Base-by-base conservation (phyloP, 176 grass and related monocot species). In the sorghum (Sorghum bicolor) region DNA sequence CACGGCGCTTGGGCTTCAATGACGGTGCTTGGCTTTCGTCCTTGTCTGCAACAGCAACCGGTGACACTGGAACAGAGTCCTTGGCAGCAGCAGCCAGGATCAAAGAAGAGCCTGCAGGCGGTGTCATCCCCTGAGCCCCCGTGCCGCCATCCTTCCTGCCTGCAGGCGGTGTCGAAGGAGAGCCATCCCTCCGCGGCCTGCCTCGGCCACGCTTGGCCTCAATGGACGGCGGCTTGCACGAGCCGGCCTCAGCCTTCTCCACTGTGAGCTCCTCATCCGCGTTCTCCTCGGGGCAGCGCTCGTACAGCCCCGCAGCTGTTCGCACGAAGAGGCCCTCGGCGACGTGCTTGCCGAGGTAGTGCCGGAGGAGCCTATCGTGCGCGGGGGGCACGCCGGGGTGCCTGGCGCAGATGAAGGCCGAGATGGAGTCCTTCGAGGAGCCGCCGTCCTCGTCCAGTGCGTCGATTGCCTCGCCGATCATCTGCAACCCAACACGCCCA, bases 281-380 rank as follows among this genome's bases (percentile, higher is more conserved):
- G 48, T 25, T 2, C 22, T 38, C 61, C 3, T 79, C 72, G 2
- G 29, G 10, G 20, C n/a, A n/a, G 80, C 9, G 29, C 48, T 76
- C 36, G 82, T 62, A 78, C 86, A 70, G 62, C 55, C 90, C 40
- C 36, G 68, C 32, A 32, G 34, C 34, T 41, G 20, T 17, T 80
- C 48, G 14, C 61, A 60, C 25, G 82, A 91, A 76, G 55, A 79
- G 12, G 47, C 82, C 87, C 45, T 89, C 87, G 61, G 76, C 82
- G 58, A 89, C 58, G 82, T 89, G 90, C 70, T 87, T 89, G 80
- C n/a, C 26, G 70, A 92, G 80, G 70, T 89, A 92, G 84, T 89
- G 74, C 64, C 34, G 75, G 29, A 89, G 75, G 36, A 92, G 4
- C 57, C 70, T 87, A 64, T 87, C 87, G 69, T 92, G 91, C 25